Base-by-base conservation (phyloP, 176 grass and related monocot species). In the Oryza officinalis region DNA sequence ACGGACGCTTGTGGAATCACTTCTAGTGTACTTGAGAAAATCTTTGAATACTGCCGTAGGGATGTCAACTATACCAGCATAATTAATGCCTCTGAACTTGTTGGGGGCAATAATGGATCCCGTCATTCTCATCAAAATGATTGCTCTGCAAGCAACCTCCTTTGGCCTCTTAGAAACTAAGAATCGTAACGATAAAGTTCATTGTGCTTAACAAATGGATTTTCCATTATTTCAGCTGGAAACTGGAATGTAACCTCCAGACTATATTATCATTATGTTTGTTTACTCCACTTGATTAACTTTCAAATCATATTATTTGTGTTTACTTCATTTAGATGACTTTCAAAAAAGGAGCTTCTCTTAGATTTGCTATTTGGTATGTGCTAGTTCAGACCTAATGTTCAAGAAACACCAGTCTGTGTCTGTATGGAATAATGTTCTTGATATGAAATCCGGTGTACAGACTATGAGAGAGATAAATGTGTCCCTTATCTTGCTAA, bases 31-130 rank as follows among this genome's bases (percentile, higher is more conserved):
- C 88, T 82, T 75, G 30, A 52, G 18, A 30, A 82, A 80, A 70
- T 79, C 80, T 87, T 90, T 83, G 69, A 90, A 80, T 90, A 79
- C 76, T 79, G 37, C 80, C 84, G 80, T 87, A 87, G 74, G 47
- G 35, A 79, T 87, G 88, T 83, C 84, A 84, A 75, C 84, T 75
- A 44, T 82, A 75, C 75, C 32, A 12, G 75, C 70, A 75, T 43
- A 80, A 84, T 83, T 87, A 40, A 90, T 64, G 37, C 49, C 83
- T 79, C 75, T 87, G 46, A 79, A 78, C 69, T 37, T 18, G 69
- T 18, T 81, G 59, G 64, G 64, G 7, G 38, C 77, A 75, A 67
- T 44, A 63, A 83, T 80, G 84, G 80, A 69, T 79, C 68, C 43
- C 3, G 23, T 30, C 22, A 65, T 54, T 7, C 38, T 49, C 41